These are phyloP conservation scores for Achaetomium macrosporum DNA, from an alignment of 2,329 filamentous ascomycete genomes.

Conservation along the genomic window DNA sequence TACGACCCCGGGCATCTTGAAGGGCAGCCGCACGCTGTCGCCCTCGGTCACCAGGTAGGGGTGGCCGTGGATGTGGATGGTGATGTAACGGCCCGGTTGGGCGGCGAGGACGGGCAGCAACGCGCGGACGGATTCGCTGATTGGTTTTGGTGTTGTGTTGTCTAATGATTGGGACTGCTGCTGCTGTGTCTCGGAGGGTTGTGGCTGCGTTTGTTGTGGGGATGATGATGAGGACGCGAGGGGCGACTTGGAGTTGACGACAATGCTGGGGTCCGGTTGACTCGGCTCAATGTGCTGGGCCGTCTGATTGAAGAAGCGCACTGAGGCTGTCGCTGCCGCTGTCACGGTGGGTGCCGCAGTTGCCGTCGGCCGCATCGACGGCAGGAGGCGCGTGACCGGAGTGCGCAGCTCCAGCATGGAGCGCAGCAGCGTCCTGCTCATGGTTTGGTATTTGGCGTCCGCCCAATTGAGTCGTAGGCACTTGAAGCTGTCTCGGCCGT, in stretches of 20 bases:
- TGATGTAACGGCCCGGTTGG: constrained; percentile 73
- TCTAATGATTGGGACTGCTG: constrained; percentile 21
- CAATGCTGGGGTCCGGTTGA: constrained; percentile 8
- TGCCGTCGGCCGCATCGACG: constrained; percentile 39
- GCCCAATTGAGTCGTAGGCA: constrained; percentile 3
- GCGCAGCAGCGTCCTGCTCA: constrained; percentile 58
- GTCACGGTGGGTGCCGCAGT: neutral
- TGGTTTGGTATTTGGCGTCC: constrained; percentile 23
- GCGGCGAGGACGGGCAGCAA: constrained; percentile 66
- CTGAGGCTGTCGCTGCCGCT: constrained; percentile 17
- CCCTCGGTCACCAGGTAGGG: constrained; percentile 75
- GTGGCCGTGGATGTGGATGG: constrained; percentile 69
- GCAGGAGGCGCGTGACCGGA: constrained; percentile 38
- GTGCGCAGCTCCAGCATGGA: constrained; percentile 56
- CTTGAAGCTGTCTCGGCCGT: neutral
- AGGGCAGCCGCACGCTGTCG: constrained; percentile 70
- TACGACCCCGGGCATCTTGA: constrained; percentile 67
- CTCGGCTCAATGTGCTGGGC: constrained; percentile 43
- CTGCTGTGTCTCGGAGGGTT: constrained; percentile 8
- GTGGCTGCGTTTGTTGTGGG: constrained; percentile 9
- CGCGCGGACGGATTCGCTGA: constrained; percentile 51
- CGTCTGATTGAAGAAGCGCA: constrained; percentile 45
- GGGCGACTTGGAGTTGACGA: neutral
- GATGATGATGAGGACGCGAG: constrained; percentile 15
- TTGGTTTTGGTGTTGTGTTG: constrained; percentile 25